Conservation (phyloP, 2,329 filamentous ascomycete species). For the Grosmannia penicillata region DNA sequence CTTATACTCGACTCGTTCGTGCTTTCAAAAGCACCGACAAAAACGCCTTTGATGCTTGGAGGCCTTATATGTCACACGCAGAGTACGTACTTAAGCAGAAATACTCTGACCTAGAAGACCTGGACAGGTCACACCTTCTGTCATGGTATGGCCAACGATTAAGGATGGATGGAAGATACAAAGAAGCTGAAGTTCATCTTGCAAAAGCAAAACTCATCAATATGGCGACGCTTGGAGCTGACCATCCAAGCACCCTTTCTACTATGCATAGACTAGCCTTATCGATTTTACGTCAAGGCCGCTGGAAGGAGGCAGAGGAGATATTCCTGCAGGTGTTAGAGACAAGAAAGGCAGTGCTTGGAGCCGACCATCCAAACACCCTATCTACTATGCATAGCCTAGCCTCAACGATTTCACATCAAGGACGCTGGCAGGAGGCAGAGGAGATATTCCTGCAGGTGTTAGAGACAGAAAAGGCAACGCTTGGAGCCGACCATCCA, state of each 20-base stretch:
- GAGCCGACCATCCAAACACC: conserved; percentile 1
- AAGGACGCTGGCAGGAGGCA: background rate
- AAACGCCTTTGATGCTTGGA: background rate
- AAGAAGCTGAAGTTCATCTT: background rate
- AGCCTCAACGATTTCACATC: background rate
- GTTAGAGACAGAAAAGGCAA: background rate
- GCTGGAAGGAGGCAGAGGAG: conserved; percentile 9
- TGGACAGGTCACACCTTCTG: no score
- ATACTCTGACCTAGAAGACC: no score
- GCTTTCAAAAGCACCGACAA: conserved; percentile 2
- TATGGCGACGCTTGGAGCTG: background rate
- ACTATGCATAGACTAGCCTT: background rate
- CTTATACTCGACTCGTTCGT: conserved; percentile 3
- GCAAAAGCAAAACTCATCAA: background rate
- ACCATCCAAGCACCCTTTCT: background rate
- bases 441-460: background rate
- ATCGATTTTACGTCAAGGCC: background rate
- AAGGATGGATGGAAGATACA: conserved; percentile 8
- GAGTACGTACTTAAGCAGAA: background rate
- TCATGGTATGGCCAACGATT: background rate
- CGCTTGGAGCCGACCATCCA: background rate
- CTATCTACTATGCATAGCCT: conserved; percentile 1
- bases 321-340: background rate
- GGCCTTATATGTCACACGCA: conserved; percentile 6
- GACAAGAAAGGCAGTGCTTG: background rate